Percentiles rank a stretch among this genome's conserved stretches.
phyloP scores from a whole-genome alignment of 176 grass and related monocot species.

The Triticum monococcum region DNA sequence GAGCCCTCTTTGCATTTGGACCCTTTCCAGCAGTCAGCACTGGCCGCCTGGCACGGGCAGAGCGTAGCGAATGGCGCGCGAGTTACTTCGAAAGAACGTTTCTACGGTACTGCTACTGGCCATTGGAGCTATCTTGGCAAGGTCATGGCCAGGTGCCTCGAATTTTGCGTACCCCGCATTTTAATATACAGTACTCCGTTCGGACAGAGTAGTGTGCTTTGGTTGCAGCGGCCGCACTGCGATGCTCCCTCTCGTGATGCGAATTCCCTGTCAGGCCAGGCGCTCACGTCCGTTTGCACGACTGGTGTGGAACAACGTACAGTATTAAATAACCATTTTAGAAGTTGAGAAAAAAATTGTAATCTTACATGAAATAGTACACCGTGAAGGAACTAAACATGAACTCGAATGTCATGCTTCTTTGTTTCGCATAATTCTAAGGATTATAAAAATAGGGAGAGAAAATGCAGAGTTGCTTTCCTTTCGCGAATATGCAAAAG shows the following conservation, averaged over 20 bases:
- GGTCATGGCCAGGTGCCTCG: neutral
- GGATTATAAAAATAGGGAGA: too few relatives aligned
- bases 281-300: neutral
- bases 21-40: too few relatives aligned
- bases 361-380: too few relatives aligned
- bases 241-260: constrained; percentile 23
- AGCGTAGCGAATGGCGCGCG: neutral
- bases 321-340: neutral
- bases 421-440: too few relatives aligned
- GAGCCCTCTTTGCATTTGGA: neutral
- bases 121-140: neutral
- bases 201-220: neutral
- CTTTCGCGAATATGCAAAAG: too few relatives aligned
- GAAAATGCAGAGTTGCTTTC: too few relatives aligned
- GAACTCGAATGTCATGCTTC: too few relatives aligned
- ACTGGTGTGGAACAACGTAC: neutral
- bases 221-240: neutral
- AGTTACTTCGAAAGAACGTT: constrained; percentile 5
- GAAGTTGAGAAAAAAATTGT: neutral
- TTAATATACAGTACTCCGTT: constrained; percentile 19
- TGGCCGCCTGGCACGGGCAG: neutral
- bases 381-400: too few relatives aligned
- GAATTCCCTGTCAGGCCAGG: neutral
- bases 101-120: neutral
- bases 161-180: neutral